Conservation (phyloP, 441 rosid species). For the Euphorbia neoarborescens region DNA sequence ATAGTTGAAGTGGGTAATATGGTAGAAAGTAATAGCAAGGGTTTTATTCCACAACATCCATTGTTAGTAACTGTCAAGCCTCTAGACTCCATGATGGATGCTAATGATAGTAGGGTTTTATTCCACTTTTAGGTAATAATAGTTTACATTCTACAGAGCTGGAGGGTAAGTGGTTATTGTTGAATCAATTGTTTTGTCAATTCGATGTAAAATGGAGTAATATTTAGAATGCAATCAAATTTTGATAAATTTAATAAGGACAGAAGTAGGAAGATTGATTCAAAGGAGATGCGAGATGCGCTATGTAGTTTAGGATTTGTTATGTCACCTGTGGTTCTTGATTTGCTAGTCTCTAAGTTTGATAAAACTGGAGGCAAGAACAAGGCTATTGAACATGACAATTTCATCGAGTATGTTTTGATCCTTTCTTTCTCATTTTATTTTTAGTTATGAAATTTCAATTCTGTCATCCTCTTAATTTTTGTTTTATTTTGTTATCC, state of each 20-base stretch:
- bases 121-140: no score
- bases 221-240: conserved; percentile 32
- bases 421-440: neutral
- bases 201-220: neutral
- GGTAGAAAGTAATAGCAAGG: conserved; percentile 36
- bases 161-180: conserved; percentile 54
- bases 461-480: neutral
- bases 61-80: conserved; percentile 57
- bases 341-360: conserved; percentile 69
- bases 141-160: conserved; percentile 82
- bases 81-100: conserved; percentile 41
- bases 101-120: no score
- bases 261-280: conserved; percentile 66
- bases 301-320: conserved; percentile 67
- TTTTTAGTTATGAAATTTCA: neutral
- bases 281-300: conserved; percentile 71
- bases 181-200: neutral
- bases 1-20: conserved; percentile 44
- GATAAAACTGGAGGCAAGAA: conserved; percentile 69
- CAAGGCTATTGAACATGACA: conserved; percentile 76
- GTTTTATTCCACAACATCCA: conserved; percentile 34
- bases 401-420: conserved; percentile 70
- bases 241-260: conserved; percentile 77
- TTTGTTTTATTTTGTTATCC: neutral
- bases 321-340: conserved; percentile 56